Base-by-base conservation (phyloP, 2,329 filamentous ascomycete species). In the Apiospora pterosperma region DNA sequence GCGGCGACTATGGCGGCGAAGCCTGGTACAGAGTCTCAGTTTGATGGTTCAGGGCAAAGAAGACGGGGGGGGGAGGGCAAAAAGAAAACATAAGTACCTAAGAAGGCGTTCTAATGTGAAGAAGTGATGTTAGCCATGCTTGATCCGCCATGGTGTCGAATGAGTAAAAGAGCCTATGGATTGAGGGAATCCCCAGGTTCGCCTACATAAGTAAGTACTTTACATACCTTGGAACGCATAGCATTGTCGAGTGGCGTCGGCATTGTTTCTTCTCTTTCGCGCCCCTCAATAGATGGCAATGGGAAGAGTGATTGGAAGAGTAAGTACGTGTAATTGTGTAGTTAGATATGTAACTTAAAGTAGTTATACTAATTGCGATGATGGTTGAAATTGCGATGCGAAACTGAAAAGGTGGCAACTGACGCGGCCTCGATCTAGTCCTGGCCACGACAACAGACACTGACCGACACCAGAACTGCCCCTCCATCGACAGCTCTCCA, bases 1-100 rank as follows among this genome's bases (percentile, higher is more conserved):
- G 91, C 92, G 7, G 92, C 91, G 16, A 97, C 86, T 62, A 96
- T 84, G 11, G 91, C 92, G 5, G 91, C 89, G 75, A 97, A 97
- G 21, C 89, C 92, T 89, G 79, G 63, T 71, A 70, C 64, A 48
- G 66, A 69, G 72, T 60, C n/a, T 38, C 67, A 68, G 69, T 71
- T 74, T 62, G 73, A 71, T 71, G 69, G 52, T 21, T 63, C 8
- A 25, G 5, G 31, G n/a, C n/a, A n/a, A n/a, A n/a, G n/a, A n/a
- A n/a, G n/a, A n/a, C n/a, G n/a, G 38, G 19, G 38, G 38, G 38
- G 38, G 38, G 38, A 19, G 19, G 38, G 38, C 14, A 19, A 58
- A 66, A 67, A 65, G 62, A 25, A 48, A 36, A 59, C n/a, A n/a
- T 12, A 48, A 19, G 28, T 84, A 92, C 90, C 90, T 65, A 93